Evolutionary conservation across 331 rosid species (phyloP), one percentile per base, ranked within the genome.

Genomic region (Acacia pycnantha): DNA sequence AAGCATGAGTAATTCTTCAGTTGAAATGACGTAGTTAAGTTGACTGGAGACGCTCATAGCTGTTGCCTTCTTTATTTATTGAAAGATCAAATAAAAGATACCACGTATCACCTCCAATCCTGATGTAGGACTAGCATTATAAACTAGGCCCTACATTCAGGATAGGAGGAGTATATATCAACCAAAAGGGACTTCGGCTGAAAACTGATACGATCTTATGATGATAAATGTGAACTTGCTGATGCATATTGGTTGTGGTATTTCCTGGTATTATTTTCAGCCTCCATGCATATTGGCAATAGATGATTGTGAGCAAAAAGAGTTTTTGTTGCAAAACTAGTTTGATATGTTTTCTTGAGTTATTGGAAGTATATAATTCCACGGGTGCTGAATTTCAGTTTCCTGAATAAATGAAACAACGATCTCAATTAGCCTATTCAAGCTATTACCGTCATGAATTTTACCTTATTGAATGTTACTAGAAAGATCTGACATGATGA

Each of bases 151-250:
- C 2, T 43, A 43, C 3, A 43, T 9, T 43, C 12, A 43, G 46
- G 46, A 43, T 13, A 8, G 46, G 44, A 37, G 8, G 43, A 43
- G 46, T 9, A 43, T 9, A 1, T 27, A 27, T 27, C 77, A 14
- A 16, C 21, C 37, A 24, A 33, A 70, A 70, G 56, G 37, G 56
- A 22, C 19, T 26, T 13, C 13, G 35, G 10, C 35, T 27, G 50
- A 48, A 70, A 70, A 70, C 51, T 70, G 56, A 26, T 70, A 24
- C 13, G 22, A 15, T 44, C 40, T 37, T 44, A 13, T 65, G 71
- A 65, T 70, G 75, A 70, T 44, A 70, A 14, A 44, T 70, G 40
- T 44, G 58, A 70, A 44, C 76, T 6, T 70, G 76, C 58, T 24
- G 58, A 44, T 37, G 41, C 41, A 37, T 37, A 37, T 37, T 37